These are phyloP conservation scores for Tolypocladium tundrense DNA, from an alignment of 2,329 filamentous ascomycete species.

Conservation along the genomic window DNA sequence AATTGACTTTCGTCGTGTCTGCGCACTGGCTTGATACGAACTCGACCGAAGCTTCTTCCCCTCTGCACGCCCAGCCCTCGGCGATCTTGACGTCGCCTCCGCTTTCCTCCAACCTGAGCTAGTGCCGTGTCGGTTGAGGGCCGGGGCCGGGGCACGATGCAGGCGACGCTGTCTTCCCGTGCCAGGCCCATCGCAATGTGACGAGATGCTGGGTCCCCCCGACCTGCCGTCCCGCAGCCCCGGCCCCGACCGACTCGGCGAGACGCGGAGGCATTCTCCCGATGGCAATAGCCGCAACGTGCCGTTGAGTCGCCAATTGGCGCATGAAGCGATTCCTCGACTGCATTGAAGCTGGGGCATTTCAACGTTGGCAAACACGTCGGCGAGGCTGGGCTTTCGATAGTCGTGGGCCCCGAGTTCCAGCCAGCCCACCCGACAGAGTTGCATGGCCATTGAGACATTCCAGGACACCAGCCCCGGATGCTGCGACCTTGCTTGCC, in stretches of 20 bases:
- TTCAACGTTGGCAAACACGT: neutral
- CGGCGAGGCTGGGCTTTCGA: neutral
- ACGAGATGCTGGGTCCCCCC: neutral
- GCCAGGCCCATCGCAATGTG: neutral
- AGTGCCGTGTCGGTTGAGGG: neutral
- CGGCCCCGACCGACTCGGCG: neutral
- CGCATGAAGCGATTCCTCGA: neutral
- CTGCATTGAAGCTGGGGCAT: neutral
- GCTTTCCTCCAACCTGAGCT: neutral
- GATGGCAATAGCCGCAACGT: neutral
- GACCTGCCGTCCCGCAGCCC: neutral
- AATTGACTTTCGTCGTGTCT: neutral
- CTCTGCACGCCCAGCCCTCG: neutral
- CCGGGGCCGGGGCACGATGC: neutral
- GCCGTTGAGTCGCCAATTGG: neutral
- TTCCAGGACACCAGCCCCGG: neutral
- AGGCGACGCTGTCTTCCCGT: neutral
- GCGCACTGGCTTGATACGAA: neutral
- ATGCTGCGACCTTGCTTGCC: neutral
- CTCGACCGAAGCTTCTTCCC: neutral
- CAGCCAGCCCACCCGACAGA: neutral
- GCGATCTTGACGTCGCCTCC: neutral
- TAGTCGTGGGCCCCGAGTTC: neutral
- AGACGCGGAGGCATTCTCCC: neutral
- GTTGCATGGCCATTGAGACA: constrained; percentile 5